phyloP scores from a whole-genome alignment of 352 stramenopile genomes.

The Pythium pyrilobum region DNA sequence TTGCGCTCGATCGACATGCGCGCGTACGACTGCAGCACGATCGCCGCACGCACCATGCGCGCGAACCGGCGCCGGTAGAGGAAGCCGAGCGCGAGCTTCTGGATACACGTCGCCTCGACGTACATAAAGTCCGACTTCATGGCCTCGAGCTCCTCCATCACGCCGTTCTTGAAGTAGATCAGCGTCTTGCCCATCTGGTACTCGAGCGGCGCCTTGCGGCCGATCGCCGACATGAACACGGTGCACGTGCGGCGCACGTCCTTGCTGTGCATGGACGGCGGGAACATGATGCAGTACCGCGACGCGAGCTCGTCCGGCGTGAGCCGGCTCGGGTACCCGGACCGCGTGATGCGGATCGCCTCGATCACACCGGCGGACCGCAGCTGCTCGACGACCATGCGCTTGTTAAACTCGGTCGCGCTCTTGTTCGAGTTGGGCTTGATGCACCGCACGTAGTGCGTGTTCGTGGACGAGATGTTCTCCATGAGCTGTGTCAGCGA shows the following conservation, averaged over 20 bases:
- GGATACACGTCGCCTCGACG: constrained; percentile 81
- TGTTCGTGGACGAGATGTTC: constrained; percentile 80
- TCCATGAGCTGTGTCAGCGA: constrained; percentile 83
- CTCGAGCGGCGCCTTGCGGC: constrained; percentile 76
- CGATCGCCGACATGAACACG: constrained; percentile 79
- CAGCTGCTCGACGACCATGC: constrained; percentile 89
- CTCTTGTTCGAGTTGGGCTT: constrained; percentile 88
- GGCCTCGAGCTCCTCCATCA: constrained; percentile 92
- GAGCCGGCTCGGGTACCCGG: constrained; percentile 90
- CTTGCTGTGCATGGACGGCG: constrained; percentile 79
- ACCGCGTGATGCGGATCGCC: constrained; percentile 89
- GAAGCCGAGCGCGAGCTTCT: constrained; percentile 79
- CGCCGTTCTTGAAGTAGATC: constrained; percentile 95
- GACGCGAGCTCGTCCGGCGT: constrained; percentile 74
- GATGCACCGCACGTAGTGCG: constrained; percentile 87
- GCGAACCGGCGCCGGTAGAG: constrained; percentile 64
- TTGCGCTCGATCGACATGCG: constrained; percentile 74
- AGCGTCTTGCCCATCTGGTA: constrained; percentile 93
- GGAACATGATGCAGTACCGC: constrained; percentile 87
- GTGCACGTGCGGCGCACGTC: constrained; percentile 72
- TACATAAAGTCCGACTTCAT: constrained; percentile 92
- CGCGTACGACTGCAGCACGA: constrained; percentile 77
- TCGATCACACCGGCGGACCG: constrained; percentile 90
- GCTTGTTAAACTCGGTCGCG: constrained; percentile 83
- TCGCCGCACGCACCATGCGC: constrained; percentile 57